phyloP scores from a whole-genome alignment of 1,139 yeast species.

The Kluyveromyces marxianus region DNA sequence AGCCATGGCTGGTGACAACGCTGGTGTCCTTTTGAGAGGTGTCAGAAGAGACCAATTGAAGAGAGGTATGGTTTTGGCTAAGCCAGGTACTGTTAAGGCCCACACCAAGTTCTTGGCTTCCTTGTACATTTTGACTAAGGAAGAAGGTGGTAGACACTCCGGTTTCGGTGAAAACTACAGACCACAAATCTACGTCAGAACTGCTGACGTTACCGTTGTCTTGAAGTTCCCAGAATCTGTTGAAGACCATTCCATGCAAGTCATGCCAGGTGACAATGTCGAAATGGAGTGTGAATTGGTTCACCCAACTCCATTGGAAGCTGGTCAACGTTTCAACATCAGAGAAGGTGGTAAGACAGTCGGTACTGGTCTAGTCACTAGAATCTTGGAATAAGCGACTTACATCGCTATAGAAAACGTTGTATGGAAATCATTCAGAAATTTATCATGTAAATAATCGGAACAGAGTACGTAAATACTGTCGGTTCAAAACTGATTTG shows the following conservation, averaged over 20 bases:
- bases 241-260: constrained; percentile 80
- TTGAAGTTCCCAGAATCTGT: constrained; percentile 87
- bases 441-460: not conserved
- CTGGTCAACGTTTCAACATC: constrained; percentile 96
- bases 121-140: constrained; percentile 83
- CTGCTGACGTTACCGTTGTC: constrained; percentile 91
- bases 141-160: constrained; percentile 99
- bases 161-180: constrained; percentile 96
- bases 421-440: too few species aligned
- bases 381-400: constrained; percentile 60
- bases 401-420: not conserved
- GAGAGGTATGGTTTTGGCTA: constrained; percentile 97
- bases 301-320: constrained; percentile 90
- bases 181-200: constrained; percentile 95
- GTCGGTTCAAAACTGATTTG: too few species aligned
- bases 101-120: constrained; percentile 94
- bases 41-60: constrained; percentile 92
- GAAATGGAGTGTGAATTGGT: constrained; percentile 92
- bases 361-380: constrained; percentile 96
- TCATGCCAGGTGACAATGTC: constrained; percentile 97
- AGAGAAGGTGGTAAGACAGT: constrained; percentile 99
- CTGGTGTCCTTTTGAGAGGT: constrained; percentile 97
- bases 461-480: too few species aligned
- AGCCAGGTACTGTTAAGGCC: constrained; percentile 87
- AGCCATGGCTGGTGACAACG: constrained; percentile 99